These are phyloP conservation scores for Penicillium freii DNA, from an alignment of 2,329 filamentous ascomycete genomes.

Conservation along the genomic window DNA sequence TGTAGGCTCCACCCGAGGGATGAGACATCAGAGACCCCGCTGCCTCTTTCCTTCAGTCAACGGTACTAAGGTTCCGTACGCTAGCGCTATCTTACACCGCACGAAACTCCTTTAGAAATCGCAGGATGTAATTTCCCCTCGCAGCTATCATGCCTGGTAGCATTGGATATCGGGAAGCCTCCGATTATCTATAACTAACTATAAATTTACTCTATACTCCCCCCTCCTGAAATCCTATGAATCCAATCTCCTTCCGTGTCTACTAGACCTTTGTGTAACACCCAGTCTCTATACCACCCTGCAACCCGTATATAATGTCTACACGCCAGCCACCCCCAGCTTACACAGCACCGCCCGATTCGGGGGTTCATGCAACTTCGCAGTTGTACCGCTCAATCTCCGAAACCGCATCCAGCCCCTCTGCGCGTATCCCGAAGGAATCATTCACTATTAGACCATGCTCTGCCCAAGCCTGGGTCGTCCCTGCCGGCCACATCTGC, in stretches of 20 bases:
- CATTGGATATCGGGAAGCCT: background rate
- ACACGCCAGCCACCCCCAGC: constrained; percentile 38
- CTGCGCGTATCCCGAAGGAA: constrained; percentile 32
- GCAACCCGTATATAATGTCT: constrained; percentile 24
- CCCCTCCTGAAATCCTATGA: background rate
- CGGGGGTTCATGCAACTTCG: constrained; percentile 37
- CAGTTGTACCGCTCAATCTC: constrained; percentile 40
- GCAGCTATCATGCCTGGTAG: background rate
- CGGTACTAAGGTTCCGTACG: background rate
- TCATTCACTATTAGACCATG: constrained; percentile 68
- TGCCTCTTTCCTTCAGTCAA: background rate
- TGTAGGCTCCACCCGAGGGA: background rate
- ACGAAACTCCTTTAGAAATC: background rate
- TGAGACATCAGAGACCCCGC: background rate
- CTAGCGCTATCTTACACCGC: background rate
- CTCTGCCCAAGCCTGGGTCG: constrained; percentile 70
- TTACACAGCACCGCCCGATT: constrained; percentile 38
- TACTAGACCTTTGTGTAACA: background rate
- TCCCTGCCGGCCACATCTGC: constrained; percentile 65
- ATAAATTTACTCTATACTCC: background rate
- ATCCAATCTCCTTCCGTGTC: background rate
- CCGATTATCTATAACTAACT: background rate
- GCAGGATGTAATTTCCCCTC: constrained; percentile 2
- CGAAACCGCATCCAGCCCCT: constrained; percentile 30
- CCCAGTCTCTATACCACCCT: background rate